Evolutionary conservation across 768 basidiomycete genomes (phyloP), one percentile per base, ranked within the genome.

Genomic region (Lactifluus pinguis): DNA sequence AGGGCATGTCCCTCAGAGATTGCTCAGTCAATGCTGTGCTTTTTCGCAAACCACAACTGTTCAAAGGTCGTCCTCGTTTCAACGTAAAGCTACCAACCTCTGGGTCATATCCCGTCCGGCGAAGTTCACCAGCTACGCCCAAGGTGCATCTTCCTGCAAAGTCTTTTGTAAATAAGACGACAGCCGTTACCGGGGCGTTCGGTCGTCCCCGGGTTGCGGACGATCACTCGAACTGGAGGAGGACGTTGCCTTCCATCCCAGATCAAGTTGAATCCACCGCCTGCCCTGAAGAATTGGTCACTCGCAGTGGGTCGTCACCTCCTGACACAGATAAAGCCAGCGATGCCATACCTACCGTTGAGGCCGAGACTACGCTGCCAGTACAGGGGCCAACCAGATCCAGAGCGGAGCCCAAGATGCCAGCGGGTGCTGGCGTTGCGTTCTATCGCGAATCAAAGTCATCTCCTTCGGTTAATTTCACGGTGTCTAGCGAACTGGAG

Each of bases 401-500:
- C 8, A 78, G 82, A 68, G 71, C 78, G n/a, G 81, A 84, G 63
- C 84, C 83, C 5, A 89, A 84, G 70, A 81, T 88, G 79, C 86
- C 87, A 52, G 81, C 75, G 55, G 87, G 87, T 21, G 83, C 85
- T 49, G 80, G 78, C 45, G 84, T 90, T 56, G 87, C 84, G 39
- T 87, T 88, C 72, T 85, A 85, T 70, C 84, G 86, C 42, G 81
- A 83, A 68, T 82, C 82, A 7, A 77, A 78, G 36, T 66, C 77
- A 4, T 79, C 77, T 57, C 69, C 76, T 15, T 64, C 76, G 10
- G 86, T 91, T 59, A 84, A 81, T 63, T 93, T 93, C 74, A 88
- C 84, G 50, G 87, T 92, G 49, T 80, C 76, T 57, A 92, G 89
- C 68, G 91, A 92, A 71, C 69, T 92, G 55, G 89, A 90, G 45